Conservation (phyloP, 1,284 basidiomycete species). For the Coriolopsis trogii region DNA sequence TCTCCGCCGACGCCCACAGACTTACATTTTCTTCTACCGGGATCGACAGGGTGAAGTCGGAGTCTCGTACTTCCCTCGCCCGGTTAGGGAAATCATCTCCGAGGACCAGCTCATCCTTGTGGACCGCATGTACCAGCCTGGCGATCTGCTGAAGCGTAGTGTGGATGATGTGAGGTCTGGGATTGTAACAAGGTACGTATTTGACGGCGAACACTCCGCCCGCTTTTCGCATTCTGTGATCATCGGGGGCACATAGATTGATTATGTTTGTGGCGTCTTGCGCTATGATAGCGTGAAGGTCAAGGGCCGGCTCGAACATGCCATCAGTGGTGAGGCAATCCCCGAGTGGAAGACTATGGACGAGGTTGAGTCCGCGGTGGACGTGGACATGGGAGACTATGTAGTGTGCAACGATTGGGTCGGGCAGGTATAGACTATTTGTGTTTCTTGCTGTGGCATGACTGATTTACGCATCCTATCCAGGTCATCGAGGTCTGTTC, state of each 20-base stretch:
- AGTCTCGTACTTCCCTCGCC: slow-evolving; percentile 67
- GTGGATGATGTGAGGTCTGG: slow-evolving; percentile 78
- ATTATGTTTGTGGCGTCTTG: background rate
- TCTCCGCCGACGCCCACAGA: background rate
- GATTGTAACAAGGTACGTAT: slow-evolving; percentile 55
- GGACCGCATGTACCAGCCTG: slow-evolving; percentile 79
- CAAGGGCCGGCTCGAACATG: slow-evolving; percentile 73
- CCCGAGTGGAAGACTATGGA: slow-evolving; percentile 65
- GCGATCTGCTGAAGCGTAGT: slow-evolving; percentile 84
- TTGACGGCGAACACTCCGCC: background rate
- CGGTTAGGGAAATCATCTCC: slow-evolving; percentile 68
- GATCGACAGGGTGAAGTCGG: slow-evolving; percentile 78
- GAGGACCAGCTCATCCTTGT: slow-evolving; percentile 75
- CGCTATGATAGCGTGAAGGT: slow-evolving; percentile 48
- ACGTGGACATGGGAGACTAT: slow-evolving; percentile 80
- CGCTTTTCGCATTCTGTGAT: background rate
- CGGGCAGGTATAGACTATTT: slow-evolving; percentile 66
- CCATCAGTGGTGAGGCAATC: slow-evolving; percentile 65
- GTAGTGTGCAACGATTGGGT: slow-evolving; percentile 87
- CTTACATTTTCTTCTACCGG: background rate
- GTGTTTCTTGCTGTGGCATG: background rate
- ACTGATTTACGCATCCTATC: slow-evolving; percentile 19
- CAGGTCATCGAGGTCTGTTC: slow-evolving; percentile 53
- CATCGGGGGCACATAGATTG: too few species aligned
- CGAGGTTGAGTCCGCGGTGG: slow-evolving; percentile 60